phyloP scores from a whole-genome alignment of 75 land plant species.

The Adiantum capillusveneris region DNA sequence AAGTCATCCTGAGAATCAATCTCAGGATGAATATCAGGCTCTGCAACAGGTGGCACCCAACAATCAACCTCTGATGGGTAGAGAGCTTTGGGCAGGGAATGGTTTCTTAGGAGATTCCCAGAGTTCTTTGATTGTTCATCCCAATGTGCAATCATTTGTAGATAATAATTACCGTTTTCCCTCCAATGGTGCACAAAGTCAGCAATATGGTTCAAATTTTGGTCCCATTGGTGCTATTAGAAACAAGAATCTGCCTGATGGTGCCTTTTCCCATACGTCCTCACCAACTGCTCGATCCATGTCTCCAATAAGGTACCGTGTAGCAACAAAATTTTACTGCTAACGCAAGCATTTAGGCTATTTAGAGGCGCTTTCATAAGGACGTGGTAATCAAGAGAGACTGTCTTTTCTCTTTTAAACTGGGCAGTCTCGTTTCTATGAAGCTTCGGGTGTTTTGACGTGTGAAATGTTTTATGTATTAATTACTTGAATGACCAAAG shows the following conservation, averaged over 20 bases:
- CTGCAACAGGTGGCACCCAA: background rate
- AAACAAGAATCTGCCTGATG: background rate
- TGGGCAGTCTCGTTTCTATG: too few relatives aligned
- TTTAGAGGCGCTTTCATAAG: too few relatives aligned
- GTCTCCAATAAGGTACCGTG: conserved; percentile 1
- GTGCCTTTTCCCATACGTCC: background rate
- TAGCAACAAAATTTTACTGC: background rate
- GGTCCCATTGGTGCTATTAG: background rate
- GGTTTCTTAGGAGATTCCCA: background rate
- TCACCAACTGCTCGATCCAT: background rate
- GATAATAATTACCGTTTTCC: background rate
- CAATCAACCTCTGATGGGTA: background rate
- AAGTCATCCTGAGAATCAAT: conserved; percentile 3
- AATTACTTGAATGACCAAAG: too few relatives aligned
- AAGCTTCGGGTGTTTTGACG: too few relatives aligned
- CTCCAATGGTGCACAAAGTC: background rate
- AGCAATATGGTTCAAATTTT: background rate
- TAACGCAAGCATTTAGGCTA: too few relatives aligned
- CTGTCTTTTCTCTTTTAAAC: too few relatives aligned
- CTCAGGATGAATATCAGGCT: background rate
- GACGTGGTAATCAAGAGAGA: too few relatives aligned
- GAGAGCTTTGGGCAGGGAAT: background rate
- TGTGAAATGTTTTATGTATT: too few relatives aligned
- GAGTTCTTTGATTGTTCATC: conserved; percentile 7
- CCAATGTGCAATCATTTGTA: background rate